Base-by-base conservation (phyloP, 1,139 yeast species). In the Blastobotrys arbuscula region DNA sequence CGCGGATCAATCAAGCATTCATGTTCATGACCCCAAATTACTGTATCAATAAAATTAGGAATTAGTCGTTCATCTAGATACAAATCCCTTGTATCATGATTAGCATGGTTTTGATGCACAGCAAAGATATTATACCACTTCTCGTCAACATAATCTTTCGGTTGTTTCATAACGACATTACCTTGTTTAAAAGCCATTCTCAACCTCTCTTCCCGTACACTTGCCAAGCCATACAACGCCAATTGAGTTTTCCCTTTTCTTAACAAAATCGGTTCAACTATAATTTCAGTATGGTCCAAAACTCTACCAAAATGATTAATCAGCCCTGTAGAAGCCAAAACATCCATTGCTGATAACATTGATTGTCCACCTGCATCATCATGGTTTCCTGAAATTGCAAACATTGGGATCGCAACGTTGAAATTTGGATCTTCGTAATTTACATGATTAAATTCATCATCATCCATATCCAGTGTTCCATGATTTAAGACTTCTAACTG, bases 11-110 rank as follows among this genome's bases (percentile, higher is more conserved):
- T 87, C 7, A 84, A 74, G 61, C 97, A 89, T 63, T 92, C 97
- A 67, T 92, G 99, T 63, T 92, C 99, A 65, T 92, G 99, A 9
- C 98, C 99, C 99, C 99, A 92, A 2, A 89, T 69, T 0, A 92
- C 80, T 50, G 92, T 73, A 61, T 92, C 87, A 47, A 92, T 62
- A 62, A 90, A 90, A 16, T 75, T 72, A 0, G 97, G 99, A 18
- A 94, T 66, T 59, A 85, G 84, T 52, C 74, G 76, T 57, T 92
- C 97, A 1, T 97, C 97, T 10, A 92, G 69, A 57, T 84, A 84
- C 3, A 89, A 82, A 0, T 94, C 86, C 45, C 81, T 79, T 21
- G 16, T 36, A 2, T 95, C 79, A 61, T 92, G 92, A 7, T 88
- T 82, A 3, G 79, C 75, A 63, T 68, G 83, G 66, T 92, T 92